Conservation (phyloP, 306 rosid species). For the Cicer pinnatifidum region DNA sequence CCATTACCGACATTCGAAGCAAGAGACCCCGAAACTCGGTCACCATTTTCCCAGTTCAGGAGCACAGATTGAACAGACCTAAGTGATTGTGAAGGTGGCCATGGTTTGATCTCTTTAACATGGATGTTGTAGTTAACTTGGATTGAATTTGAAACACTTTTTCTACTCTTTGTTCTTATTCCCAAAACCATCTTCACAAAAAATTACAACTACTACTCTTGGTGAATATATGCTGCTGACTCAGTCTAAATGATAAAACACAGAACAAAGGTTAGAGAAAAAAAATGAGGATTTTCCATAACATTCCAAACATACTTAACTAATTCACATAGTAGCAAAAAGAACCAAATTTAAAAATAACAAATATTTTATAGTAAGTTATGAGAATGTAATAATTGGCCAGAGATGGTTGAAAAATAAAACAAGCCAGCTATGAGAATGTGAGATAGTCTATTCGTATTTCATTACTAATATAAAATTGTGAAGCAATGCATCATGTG, state of each 20-base stretch:
- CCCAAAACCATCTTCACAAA: constrained; percentile 74
- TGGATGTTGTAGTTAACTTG: constrained; percentile 65
- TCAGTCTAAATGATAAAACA: constrained; percentile 45
- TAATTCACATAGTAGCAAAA: background rate
- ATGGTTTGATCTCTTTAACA: constrained; percentile 76
- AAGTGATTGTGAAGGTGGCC: constrained; percentile 70
- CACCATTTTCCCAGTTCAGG: constrained; percentile 82
- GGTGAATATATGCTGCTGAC: constrained; percentile 7
- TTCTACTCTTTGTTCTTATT: constrained; percentile 69
- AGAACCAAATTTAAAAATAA: constrained; percentile 6
- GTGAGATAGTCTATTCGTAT: constrained; percentile 34
- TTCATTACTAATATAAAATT: constrained; percentile 3
- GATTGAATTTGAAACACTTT: constrained; percentile 50
- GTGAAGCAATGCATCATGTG: constrained; percentile 38
- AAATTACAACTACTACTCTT: constrained; percentile 37
- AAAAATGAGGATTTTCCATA: constrained; percentile 22
- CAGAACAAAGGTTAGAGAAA: constrained; percentile 40
- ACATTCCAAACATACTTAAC: constrained; percentile 25
- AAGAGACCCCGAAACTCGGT: constrained; percentile 55
- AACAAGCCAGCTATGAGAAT: constrained; percentile 35
- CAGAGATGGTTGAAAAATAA: constrained; percentile 19
- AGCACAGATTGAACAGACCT: constrained; percentile 60
- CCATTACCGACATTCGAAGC: constrained; percentile 49
- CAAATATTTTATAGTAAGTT: constrained; percentile 3
- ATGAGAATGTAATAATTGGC: background rate